These are phyloP conservation scores for Ulmus americana DNA, from an alignment of 331 rosid genomes.

Conservation along the genomic window DNA sequence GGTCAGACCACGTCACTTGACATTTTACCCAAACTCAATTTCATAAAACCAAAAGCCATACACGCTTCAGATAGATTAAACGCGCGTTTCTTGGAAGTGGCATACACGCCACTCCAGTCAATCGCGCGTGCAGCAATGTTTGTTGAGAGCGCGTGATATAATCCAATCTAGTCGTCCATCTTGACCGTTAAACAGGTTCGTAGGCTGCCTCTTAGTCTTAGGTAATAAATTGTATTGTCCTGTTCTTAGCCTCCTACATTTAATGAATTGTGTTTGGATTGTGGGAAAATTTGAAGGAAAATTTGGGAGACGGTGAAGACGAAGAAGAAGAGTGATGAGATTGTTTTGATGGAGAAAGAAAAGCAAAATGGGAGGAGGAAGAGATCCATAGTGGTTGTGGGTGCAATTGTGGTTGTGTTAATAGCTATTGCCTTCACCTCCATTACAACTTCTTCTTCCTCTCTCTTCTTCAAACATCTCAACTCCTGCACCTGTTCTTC, in stretches of 20 bases:
- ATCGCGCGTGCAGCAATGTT: neutral
- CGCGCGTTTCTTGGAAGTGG: neutral
- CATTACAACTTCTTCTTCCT: neutral
- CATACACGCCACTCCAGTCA: neutral
- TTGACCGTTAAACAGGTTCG: neutral
- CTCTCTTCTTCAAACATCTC: constrained; percentile 6
- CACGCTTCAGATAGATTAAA: neutral
- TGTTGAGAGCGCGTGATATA: neutral
- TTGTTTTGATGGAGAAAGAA: neutral
- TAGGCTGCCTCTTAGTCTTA: neutral
- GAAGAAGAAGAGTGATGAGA: constrained; percentile 7
- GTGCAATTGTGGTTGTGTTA: constrained; percentile 7
- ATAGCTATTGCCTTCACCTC: constrained; percentile 8
- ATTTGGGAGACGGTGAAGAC: neutral
- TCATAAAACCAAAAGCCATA: neutral
- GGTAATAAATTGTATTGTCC: neutral
- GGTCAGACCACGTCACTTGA: constrained; percentile 16
- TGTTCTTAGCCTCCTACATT: neutral
- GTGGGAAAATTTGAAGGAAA: neutral
- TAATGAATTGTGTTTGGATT: neutral
- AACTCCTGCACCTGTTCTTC: constrained; percentile 22
- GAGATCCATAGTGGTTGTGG: neutral
- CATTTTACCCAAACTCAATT: neutral
- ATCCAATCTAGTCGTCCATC: too few relatives aligned
- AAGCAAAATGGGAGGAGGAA: constrained; percentile 4